Evolutionary conservation across 306 rosid species (phyloP).

Genomic region (Erythrophleum fordii): DNA sequence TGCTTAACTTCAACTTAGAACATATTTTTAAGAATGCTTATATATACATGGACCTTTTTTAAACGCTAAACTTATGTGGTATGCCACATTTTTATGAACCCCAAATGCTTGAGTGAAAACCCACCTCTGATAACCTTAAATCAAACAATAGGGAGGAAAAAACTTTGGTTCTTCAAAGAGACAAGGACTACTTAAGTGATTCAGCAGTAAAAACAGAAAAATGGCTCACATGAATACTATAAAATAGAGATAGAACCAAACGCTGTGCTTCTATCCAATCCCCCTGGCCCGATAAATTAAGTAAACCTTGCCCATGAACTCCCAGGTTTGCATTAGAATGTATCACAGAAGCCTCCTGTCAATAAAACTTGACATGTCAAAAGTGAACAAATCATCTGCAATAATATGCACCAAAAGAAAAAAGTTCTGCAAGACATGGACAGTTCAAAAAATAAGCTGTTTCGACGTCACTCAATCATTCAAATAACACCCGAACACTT

Average conservation of each 20-base stretch:
- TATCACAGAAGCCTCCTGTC: conserved; percentile 89
- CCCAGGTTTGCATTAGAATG: conserved; percentile 99
- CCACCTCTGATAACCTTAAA: not conserved
- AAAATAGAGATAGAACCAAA: conserved; percentile 90
- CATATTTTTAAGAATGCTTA: not conserved
- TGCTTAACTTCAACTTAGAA: not conserved
- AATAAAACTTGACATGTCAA: conserved; percentile 40
- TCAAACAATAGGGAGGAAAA: not conserved
- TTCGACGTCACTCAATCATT: not conserved
- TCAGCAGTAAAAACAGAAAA: conserved; percentile 23
- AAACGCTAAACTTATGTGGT: not conserved
- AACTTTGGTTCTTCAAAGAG: not conserved
- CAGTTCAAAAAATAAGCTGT: not conserved
- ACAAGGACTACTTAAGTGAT: conserved; percentile 9
- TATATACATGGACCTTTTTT: not conserved
- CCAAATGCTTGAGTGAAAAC: not conserved
- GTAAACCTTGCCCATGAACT: conserved; percentile 97
- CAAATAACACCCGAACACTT: not conserved
- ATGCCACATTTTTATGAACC: not conserved
- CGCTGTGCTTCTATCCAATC: conserved; percentile 97
- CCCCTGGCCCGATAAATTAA: conserved; percentile 93
- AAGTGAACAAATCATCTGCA: conserved; percentile 32
- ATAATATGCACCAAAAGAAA: not conserved
- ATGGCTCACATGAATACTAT: conserved; percentile 83
- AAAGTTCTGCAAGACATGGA: not conserved